Percentiles rank a stretch among this genome's conserved stretches.
These are phyloP conservation scores for Penicillium atrosanguineum DNA, from an alignment of 495 filamentous ascomycete species.

Conservation along the genomic window DNA sequence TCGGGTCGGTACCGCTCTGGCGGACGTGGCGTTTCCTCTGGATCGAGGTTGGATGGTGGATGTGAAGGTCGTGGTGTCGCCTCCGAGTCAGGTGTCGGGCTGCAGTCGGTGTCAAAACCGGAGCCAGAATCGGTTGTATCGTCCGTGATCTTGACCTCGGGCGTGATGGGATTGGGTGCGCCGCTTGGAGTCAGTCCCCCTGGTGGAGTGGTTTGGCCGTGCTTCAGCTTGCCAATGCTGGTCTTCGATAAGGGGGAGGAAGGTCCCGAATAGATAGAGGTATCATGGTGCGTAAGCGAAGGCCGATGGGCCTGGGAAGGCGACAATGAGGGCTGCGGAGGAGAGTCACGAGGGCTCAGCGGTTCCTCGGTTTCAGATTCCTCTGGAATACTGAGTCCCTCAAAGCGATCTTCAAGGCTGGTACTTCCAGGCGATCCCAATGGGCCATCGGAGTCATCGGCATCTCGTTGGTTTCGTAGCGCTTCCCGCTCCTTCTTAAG, in stretches of 20 bases:
- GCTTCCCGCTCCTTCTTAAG: conserved; percentile 39
- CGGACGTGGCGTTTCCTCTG: conserved; percentile 68
- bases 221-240: conserved; percentile 1
- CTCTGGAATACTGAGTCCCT: conserved; percentile 40
- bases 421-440: conserved; percentile 26
- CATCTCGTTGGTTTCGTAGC: conserved; percentile 24
- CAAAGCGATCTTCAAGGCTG: conserved; percentile 34
- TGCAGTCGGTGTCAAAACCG: conserved; percentile 24
- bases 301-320: conserved; percentile 20
- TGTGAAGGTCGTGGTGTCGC: conserved; percentile 40
- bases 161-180: conserved; percentile 27
- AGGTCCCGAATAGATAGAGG: conserved; percentile 24
- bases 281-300: conserved; percentile 23
- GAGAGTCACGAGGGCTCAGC: conserved; percentile 25
- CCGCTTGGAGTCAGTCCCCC: conserved; percentile 13
- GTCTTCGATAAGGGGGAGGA: conserved; percentile 6
- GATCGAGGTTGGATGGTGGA: conserved; percentile 40
- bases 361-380: conserved; percentile 34
- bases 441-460: conserved; percentile 22
- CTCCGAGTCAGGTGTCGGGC: conserved; percentile 33
- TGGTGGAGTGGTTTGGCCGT: conserved; percentile 40
- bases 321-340: conserved; percentile 9
- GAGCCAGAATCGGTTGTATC: conserved; percentile 13
- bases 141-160: conserved; percentile 22
- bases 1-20: conserved; percentile 67